Evolutionary conservation across 768 basidiomycete species (phyloP), one percentile per base, ranked within the genome.

Genomic region (Lentinula edodes): DNA sequence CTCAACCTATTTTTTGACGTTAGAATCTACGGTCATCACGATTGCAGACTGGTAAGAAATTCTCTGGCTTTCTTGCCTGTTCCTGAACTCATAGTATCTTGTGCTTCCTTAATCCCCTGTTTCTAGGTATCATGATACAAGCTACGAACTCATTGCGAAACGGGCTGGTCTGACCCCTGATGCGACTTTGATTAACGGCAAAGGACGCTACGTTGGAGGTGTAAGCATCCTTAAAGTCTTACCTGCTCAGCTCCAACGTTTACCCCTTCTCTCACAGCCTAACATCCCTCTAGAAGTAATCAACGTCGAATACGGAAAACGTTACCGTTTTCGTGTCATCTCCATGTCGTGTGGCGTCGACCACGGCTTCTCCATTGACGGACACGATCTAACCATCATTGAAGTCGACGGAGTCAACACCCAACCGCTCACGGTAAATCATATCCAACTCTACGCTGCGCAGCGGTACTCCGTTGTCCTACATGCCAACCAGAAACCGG

Each of bases 251-350:
- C 13, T 15, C 6, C 23, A 46, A 32, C 12, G 52, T n/a, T 51
- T 18, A 39, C 43, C 38, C 38, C 36, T 34, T 18, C 23, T 52
- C 36, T 9, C 8, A 48, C 6, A 48, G 46, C 46, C 46, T 13
- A 48, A 48, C 20, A n/a, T 72, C 0, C 67, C 46, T 48, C n/a
- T 48, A 23, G 46, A 48, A 8, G 70, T 80, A 8, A 70, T 79
- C 58, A 74, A 76, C 58, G 81, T 85, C 50, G 61, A 67, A 2
- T 58, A 61, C 0, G 79, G 78, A 12, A 74, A 74, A 56, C 73
- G 81, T 41, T 85, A 85, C 66, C 79, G 85, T 45, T 78, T 86
- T 72, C 81, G 84, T 10, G 59, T 86, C 13, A 69, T 86, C 65
- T 71, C 64, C 59, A 76, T 80, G 57, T 77, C 79, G 12, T 83